phyloP scores from a whole-genome alignment of 2,329 filamentous ascomycete species.

The Fusarium sp. region DNA sequence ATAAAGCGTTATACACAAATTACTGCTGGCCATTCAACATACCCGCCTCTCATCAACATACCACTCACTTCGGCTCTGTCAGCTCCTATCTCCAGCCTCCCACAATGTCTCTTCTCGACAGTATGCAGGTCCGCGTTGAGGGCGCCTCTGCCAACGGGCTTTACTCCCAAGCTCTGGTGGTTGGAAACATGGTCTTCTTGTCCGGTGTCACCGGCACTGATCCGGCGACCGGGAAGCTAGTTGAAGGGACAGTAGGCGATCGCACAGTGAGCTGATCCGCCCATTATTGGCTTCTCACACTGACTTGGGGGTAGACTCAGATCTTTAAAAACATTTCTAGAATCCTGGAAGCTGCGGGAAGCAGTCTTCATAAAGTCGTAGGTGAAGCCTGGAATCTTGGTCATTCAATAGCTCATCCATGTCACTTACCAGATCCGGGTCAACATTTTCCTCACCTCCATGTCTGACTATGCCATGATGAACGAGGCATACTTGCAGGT shows the following conservation, averaged over 20 bases:
- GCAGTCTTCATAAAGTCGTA: not conserved
- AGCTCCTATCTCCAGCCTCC: not conserved
- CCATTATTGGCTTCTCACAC: not conserved
- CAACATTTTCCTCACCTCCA: not conserved
- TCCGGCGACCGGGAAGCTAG: not conserved
- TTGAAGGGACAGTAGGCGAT: not conserved
- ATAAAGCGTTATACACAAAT: not conserved
- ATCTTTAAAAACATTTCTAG: not conserved
- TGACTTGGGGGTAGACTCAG: not conserved
- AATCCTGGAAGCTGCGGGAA: not conserved
- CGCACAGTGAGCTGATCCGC: not conserved
- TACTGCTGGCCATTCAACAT: not conserved
- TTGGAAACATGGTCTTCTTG: not conserved
- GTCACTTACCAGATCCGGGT: not conserved
- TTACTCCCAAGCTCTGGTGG: not conserved
- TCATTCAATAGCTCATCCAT: not conserved
- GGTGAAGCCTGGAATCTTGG: not conserved
- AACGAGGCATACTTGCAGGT: not conserved
- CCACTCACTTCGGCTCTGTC: not conserved
- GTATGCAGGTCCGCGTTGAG: not conserved
- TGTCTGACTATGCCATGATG: not conserved
- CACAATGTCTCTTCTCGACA: not conserved
- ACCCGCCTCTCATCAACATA: not conserved
- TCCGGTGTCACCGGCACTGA: not conserved
- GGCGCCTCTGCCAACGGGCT: not conserved